Evolutionary conservation across 1,284 basidiomycete species (phyloP).

Genomic region (Cryptococcus sp.): DNA sequence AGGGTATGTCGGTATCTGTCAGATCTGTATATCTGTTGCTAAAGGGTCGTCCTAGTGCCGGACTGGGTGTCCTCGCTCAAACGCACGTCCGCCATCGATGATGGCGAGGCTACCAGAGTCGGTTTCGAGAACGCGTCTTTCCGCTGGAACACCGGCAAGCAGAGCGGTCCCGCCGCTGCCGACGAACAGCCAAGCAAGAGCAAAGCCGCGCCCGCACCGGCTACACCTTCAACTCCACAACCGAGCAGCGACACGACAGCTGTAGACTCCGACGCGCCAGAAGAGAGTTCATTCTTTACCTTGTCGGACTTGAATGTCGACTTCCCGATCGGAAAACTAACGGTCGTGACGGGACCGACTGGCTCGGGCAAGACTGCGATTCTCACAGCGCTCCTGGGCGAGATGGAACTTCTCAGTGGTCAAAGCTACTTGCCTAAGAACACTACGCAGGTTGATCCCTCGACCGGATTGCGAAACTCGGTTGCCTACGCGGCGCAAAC

Average conservation of each 20-base stretch:
- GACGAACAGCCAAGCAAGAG: constrained; percentile 22
- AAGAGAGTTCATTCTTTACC: constrained; percentile 57
- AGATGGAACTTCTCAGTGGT: constrained; percentile 69
- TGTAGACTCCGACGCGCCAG: constrained; percentile 17
- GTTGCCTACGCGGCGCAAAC: constrained; percentile 83
- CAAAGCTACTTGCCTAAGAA: constrained; percentile 66
- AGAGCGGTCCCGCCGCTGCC: constrained; percentile 25
- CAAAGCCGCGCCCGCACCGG: constrained; percentile 12
- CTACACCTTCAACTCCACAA: constrained; percentile 20
- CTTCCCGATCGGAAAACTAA: constrained; percentile 70
- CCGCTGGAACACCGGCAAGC: constrained; percentile 63
- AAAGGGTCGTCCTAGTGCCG: constrained; percentile 54
- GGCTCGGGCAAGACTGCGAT: constrained; percentile 79
- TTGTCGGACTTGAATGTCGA: constrained; percentile 64
- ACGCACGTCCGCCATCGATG: constrained; percentile 24
- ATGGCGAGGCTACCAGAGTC: constrained; percentile 55
- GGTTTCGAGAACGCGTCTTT: constrained; percentile 67
- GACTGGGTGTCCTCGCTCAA: constrained; percentile 70
- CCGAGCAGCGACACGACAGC: constrained; percentile 16
- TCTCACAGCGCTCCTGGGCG: constrained; percentile 61
- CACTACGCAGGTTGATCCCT: constrained; percentile 60
- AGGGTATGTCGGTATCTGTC: constrained; percentile 48
- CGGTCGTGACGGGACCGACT: constrained; percentile 72
- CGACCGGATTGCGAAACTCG: constrained; percentile 66
- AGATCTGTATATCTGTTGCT: not conserved